Evolutionary conservation across 1,284 basidiomycete genomes (phyloP).

Genomic region (Mycosarcoma mackinlayi): DNA sequence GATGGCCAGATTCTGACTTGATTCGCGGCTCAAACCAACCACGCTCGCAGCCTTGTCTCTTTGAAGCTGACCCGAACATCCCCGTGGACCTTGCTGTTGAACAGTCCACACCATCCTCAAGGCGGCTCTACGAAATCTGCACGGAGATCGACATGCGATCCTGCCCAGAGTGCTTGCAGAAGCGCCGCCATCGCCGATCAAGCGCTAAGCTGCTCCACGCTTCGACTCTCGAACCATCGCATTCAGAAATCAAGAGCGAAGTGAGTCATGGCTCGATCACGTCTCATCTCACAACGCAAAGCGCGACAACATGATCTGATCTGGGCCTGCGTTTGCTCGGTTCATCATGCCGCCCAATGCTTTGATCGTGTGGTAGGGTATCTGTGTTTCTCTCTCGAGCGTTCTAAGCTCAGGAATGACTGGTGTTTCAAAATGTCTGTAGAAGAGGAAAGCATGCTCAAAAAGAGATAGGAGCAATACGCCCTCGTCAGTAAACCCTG

Average conservation of each 20-base stretch:
- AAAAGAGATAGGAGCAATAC: neutral
- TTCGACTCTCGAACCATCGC: neutral
- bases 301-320: no score
- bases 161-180: conserved; percentile 4
- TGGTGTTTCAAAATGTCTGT: conserved; percentile 17
- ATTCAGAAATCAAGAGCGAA: no score
- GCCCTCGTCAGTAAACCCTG: conserved; percentile 1
- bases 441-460: neutral
- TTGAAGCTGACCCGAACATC: neutral
- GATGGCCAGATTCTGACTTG: no score
- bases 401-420: no score
- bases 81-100: neutral
- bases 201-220: neutral
- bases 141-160: conserved; percentile 4
- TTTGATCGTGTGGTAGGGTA: no score
- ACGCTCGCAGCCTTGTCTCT: neutral
- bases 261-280: no score
- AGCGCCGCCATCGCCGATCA: neutral
- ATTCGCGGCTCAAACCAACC: no score
- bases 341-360: no score
- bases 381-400: neutral
- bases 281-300: no score
- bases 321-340: no score
- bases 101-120: conserved; percentile 4
- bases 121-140: neutral